A percentile compares a stretch with the other conserved stretches of the same genome.
Conservation (phyloP, 495 filamentous ascomycete genomes). For the Penicillium longicatenatum region DNA sequence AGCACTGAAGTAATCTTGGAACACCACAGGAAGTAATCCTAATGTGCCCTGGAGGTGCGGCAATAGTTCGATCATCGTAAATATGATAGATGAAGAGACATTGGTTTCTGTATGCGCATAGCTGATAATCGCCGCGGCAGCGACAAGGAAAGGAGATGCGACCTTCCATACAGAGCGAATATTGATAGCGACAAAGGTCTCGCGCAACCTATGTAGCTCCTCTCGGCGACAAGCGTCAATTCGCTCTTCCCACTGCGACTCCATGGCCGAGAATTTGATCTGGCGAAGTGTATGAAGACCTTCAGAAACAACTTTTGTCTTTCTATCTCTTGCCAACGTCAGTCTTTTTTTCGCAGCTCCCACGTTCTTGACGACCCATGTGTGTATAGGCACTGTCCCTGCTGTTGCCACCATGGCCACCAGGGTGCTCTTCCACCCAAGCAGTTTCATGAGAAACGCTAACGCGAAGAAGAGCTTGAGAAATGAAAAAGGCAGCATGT, state of each 20-base stretch:
- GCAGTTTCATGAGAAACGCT: neutral
- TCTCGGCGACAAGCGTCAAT: neutral
- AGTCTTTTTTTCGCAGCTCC: neutral
- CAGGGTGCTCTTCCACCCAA: neutral
- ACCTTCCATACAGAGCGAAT: constrained; percentile 4
- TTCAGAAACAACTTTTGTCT: neutral
- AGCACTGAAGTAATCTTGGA: constrained; percentile 1
- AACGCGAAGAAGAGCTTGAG: neutral
- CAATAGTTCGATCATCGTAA: neutral
- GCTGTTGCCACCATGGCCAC: neutral
- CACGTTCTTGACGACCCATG: neutral
- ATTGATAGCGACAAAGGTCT: neutral
- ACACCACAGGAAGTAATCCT: neutral
- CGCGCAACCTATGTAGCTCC: neutral
- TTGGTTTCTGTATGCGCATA: neutral
- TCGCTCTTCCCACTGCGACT: neutral
- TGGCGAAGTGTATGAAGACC: neutral
- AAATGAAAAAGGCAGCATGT: constrained; percentile 1
- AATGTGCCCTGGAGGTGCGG: neutral
- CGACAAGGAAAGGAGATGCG: neutral
- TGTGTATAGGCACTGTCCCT: neutral
- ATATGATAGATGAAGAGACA: neutral
- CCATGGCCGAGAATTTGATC: neutral
- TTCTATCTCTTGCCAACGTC: constrained; percentile 1
- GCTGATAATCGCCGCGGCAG: neutral